A percentile compares a stretch with the other conserved stretches of the same genome.
Evolutionary conservation across 192 early-diverging fungal genomes (phyloP).

Genomic region (Podila clonocystis): DNA sequence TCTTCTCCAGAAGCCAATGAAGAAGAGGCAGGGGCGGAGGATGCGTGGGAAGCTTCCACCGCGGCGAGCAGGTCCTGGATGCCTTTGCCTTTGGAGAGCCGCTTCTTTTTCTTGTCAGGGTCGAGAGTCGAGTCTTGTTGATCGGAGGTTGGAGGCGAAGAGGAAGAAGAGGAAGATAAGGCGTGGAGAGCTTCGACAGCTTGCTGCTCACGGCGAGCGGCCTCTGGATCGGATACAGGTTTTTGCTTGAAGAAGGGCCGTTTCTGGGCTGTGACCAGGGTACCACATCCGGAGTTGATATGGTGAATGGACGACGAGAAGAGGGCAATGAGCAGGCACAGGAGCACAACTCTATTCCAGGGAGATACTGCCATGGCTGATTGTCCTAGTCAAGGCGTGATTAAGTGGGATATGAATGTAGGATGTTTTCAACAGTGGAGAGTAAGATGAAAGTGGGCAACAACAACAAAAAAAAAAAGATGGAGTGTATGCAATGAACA

Average conservation of each 20-base stretch:
- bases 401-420: too few species aligned
- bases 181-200: neutral
- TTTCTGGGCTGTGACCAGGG: neutral
- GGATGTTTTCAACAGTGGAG: too few species aligned
- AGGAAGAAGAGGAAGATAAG: neutral
- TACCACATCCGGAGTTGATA: neutral
- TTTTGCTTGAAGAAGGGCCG: neutral
- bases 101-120: neutral
- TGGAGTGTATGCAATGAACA: too few species aligned
- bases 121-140: neutral
- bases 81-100: conserved; percentile 22
- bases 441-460: too few species aligned
- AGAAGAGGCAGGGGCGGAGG: neutral
- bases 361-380: too few species aligned
- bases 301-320: neutral
- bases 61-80: conserved; percentile 11
- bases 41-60: conserved; percentile 6
- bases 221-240: neutral
- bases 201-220: neutral
- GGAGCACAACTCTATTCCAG: neutral
- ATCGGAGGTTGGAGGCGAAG: neutral
- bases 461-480: too few species aligned
- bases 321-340: neutral
- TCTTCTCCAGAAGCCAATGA: neutral
- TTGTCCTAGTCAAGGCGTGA: too few species aligned